A percentile compares a stretch with the other conserved stretches of the same genome.
Conservation (phyloP, 441 rosid species). For the Adansonia grandidieri region DNA sequence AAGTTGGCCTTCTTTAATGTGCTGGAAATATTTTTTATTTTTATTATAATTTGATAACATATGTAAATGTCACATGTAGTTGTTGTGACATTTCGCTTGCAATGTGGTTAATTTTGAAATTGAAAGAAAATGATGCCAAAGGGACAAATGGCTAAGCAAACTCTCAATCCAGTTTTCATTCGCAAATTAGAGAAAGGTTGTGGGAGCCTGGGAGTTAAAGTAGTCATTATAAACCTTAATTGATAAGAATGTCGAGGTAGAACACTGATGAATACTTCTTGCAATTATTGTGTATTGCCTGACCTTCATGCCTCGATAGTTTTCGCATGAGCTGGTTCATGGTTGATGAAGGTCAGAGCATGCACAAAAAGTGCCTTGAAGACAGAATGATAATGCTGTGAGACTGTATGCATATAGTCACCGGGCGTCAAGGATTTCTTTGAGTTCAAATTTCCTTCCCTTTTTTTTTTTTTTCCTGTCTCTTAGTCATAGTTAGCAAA, state of each 20-base stretch:
- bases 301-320: background rate
- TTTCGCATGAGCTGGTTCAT: background rate
- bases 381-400: background rate
- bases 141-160: background rate
- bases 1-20: background rate
- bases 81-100: background rate
- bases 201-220: background rate
- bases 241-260: conserved; percentile 1
- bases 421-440: background rate
- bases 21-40: background rate
- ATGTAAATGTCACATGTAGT: background rate
- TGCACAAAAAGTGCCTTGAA: background rate
- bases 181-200: background rate
- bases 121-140: background rate
- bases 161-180: background rate
- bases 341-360: background rate
- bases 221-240: background rate
- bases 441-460: background rate
- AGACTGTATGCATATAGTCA: background rate
- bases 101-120: background rate
- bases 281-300: background rate
- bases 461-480: background rate
- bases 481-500: conserved; percentile 6
- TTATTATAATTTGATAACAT: background rate
- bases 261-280: background rate